Evolutionary conservation across 768 basidiomycete species (phyloP).

Genomic region (Amanita exitialis): DNA sequence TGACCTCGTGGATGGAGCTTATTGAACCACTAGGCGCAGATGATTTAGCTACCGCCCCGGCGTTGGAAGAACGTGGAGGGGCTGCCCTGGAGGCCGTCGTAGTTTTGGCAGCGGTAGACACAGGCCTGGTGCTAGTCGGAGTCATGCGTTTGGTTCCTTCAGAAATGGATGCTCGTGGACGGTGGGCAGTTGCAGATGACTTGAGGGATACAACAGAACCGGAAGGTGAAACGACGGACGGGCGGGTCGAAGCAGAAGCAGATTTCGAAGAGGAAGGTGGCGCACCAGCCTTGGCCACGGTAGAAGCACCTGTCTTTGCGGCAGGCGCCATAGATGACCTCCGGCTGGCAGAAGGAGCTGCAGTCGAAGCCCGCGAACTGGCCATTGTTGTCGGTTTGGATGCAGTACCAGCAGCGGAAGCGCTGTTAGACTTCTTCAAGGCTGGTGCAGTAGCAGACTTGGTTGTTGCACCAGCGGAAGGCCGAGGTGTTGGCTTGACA

Average conservation of each 20-base stretch:
- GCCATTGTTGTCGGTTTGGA: slow-evolving; percentile 28
- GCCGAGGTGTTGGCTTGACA: slow-evolving; percentile 28
- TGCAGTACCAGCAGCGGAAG: slow-evolving; percentile 13
- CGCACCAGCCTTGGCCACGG: slow-evolving; percentile 25
- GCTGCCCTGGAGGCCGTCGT: slow-evolving; percentile 23
- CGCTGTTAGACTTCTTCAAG: slow-evolving; percentile 31
- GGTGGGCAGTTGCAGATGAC: slow-evolving; percentile 29
- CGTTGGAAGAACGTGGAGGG: slow-evolving; percentile 17
- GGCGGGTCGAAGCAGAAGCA: slow-evolving; percentile 23
- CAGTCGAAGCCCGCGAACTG: slow-evolving; percentile 20
- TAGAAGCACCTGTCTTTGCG: slow-evolving; percentile 22
- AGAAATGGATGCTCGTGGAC: slow-evolving; percentile 60
- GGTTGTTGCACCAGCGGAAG: slow-evolving; percentile 11
- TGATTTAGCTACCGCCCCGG: slow-evolving; percentile 27
- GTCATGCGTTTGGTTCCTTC: slow-evolving; percentile 42
- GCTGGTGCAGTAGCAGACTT: slow-evolving; percentile 26
- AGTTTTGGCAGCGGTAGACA: slow-evolving; percentile 23
- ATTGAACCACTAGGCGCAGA: slow-evolving; percentile 49
- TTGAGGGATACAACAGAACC: slow-evolving; percentile 39
- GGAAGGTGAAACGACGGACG: slow-evolving; percentile 47
- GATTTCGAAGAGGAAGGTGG: slow-evolving; percentile 30
- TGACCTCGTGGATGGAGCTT: slow-evolving; percentile 64
- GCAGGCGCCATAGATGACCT: slow-evolving; percentile 34
- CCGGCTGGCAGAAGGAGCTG: slow-evolving; percentile 26
- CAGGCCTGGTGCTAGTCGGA: slow-evolving; percentile 31